Evolutionary conservation across 441 rosid genomes (phyloP), one percentile per base, ranked within the genome.

Genomic region (Gossypium gossypioides): DNA sequence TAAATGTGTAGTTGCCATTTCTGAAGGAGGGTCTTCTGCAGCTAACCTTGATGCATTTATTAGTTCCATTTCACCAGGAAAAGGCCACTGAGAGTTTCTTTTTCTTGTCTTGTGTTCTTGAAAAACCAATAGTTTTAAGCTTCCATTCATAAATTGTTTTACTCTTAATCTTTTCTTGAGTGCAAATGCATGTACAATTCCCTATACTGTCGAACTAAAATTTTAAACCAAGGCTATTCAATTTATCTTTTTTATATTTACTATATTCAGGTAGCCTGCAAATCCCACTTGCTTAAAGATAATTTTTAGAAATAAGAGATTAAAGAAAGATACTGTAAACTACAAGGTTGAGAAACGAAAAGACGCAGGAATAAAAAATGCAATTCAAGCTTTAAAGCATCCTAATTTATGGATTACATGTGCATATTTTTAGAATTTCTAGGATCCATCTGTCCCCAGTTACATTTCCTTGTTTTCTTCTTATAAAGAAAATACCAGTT

Each of bases 21-120:
- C 63, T 6, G 42, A 72, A 40, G 68, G 59, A 4, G 81, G 81
- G 7, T 82, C 83, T 46, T 79, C 78, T 65, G 1, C 18, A 1
- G 56, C 2, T 42, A 74, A 77, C 63, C 63, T 82, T 6, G 61
- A 79, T 57, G 72, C 67, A 1, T 77, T 79, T n/a, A 29, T 82
- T 10, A 52, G 59, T 4, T 48, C 69, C 50, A 48, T 76, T 16
- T 71, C 78, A 55, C 56, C 15, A n/a, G 56, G 40, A 25, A 24
- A 48, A 3, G 22, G 29, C 16, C 29, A 40, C 16, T 12, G 18
- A 64, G 12, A 0, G 7, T 65, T 22, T 12, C 15, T 18, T 32
- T 32, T 32, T 32, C 37, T 32, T 32, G 37, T 32, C 64, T 59
- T 6, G 64, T 59, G 42, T n/a, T 59, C 64, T 25, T 29, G 19